phyloP scores from a whole-genome alignment of 352 stramenopile genomes.

The Pythium aphanidermatum region DNA sequence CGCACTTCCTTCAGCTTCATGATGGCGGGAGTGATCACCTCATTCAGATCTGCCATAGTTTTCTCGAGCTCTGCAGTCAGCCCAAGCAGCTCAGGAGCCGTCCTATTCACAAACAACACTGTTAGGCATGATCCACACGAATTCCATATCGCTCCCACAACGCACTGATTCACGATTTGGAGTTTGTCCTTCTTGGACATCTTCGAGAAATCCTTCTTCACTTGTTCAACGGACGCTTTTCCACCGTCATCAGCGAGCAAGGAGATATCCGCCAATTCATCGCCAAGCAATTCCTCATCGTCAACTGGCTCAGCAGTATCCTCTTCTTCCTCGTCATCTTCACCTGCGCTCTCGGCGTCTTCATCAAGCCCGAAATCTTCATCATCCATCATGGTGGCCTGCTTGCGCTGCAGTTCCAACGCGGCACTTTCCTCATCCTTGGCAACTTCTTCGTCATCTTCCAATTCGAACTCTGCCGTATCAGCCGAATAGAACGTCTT shows the following conservation, averaged over 20 bases:
- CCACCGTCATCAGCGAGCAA: slow-evolving; percentile 47
- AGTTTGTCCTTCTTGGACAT: slow-evolving; percentile 85
- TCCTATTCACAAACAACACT: slow-evolving; percentile 14
- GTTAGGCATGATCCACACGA: not conserved
- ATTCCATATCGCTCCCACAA: slow-evolving; percentile 1
- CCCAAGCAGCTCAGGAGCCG: slow-evolving; percentile 68
- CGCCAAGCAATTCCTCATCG: slow-evolving; percentile 61
- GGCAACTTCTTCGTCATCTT: slow-evolving; percentile 70
- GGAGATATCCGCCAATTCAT: slow-evolving; percentile 73
- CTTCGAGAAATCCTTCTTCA: slow-evolving; percentile 81
- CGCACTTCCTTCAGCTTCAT: slow-evolving; percentile 65
- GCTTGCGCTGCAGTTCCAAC: slow-evolving; percentile 78
- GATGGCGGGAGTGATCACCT: slow-evolving; percentile 61
- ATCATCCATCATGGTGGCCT: slow-evolving; percentile 81
- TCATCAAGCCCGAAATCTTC: slow-evolving; percentile 76
- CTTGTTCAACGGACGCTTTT: slow-evolving; percentile 51
- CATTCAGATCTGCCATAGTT: slow-evolving; percentile 57
- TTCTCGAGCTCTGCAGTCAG: slow-evolving; percentile 60
- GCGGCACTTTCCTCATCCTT: slow-evolving; percentile 82
- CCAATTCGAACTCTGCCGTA: slow-evolving; percentile 74
- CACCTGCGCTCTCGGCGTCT: slow-evolving; percentile 17
- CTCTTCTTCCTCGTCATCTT: slow-evolving; percentile 37
- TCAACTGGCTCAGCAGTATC: slow-evolving; percentile 34
- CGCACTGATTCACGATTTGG: slow-evolving; percentile 80
- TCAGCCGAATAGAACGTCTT: slow-evolving; percentile 86